These are phyloP conservation scores for Miscanthus lutarioriparius DNA, from an alignment of 176 grass and related monocot genomes.

Conservation along the genomic window DNA sequence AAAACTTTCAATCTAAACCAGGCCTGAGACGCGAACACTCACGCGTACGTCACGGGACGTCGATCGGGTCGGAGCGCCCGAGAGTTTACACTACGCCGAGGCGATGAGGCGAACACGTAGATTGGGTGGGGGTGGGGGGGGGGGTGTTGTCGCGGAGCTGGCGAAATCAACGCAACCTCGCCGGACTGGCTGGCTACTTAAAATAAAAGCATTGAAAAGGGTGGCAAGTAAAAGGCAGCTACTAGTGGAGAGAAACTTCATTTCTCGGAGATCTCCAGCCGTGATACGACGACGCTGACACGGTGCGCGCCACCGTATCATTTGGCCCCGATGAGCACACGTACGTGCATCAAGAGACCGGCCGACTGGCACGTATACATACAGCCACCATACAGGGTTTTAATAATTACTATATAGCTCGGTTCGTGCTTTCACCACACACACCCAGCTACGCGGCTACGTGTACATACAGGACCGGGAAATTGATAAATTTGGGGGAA, in stretches of 20 bases:
- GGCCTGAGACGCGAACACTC: neutral
- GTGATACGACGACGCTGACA: constrained; percentile 26
- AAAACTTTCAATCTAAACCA: no score
- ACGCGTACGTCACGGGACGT: neutral
- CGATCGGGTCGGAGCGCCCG: no score
- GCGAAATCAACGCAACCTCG: neutral
- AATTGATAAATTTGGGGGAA: no score
- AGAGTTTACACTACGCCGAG: neutral
- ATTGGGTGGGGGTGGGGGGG: no score
- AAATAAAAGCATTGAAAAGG: neutral
- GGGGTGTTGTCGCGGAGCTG: neutral
- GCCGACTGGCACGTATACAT: no score
- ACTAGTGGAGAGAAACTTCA: neutral
- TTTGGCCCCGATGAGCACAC: no score
- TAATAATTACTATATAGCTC: no score
- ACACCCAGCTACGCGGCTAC: no score
- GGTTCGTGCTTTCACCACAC: no score
- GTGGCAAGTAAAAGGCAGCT: neutral
- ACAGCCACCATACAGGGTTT: no score
- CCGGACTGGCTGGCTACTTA: neutral
- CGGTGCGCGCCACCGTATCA: neutral
- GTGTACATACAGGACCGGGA: no score
- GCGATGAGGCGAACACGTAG: constrained; percentile 22
- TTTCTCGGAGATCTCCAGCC: neutral
- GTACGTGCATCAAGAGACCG: neutral